Conservation (phyloP, 192 early-diverging fungal genomes). For the Oehlia diaphana region DNA sequence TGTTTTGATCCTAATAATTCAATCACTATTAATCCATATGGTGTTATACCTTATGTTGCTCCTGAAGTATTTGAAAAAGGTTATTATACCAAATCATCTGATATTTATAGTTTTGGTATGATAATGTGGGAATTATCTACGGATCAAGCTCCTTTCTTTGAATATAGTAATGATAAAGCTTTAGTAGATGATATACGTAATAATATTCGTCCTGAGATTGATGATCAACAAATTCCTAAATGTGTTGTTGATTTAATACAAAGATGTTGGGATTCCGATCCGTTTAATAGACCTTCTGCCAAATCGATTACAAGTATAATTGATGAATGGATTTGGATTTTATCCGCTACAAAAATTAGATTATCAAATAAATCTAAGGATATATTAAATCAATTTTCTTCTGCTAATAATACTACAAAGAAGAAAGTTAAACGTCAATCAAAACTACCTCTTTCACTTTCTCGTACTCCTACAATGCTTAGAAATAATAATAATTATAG, state of each 20-base stretch:
- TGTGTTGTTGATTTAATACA: not conserved
- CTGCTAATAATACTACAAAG: not conserved
- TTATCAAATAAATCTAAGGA: not conserved
- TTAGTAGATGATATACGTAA: slow-evolving; percentile 3
- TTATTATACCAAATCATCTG: slow-evolving; percentile 5
- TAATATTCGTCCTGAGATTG: slow-evolving; percentile 1
- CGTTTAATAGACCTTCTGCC: not conserved
- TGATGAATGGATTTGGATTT: not conserved
- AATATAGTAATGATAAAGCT: not conserved
- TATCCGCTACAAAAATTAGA: not conserved
- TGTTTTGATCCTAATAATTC: not conserved
- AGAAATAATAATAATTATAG: not conserved
- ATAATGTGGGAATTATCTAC: slow-evolving; percentile 6
- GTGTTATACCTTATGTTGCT: slow-evolving; percentile 18
- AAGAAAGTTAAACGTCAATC: not conserved
- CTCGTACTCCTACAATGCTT: not conserved
- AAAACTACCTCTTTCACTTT: not conserved
- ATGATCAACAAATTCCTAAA: not conserved
- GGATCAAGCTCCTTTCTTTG: not conserved
- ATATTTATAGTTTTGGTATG: slow-evolving; percentile 18
- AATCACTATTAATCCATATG: not conserved
- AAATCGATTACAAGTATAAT: not conserved
- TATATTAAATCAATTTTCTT: not conserved
- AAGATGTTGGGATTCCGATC: slow-evolving; percentile 14
- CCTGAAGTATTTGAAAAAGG: slow-evolving; percentile 17